Evolutionary conservation across 805 yeast species (phyloP), one percentile per base, ranked within the genome.

Genomic region (Myxozyma sirexii): DNA sequence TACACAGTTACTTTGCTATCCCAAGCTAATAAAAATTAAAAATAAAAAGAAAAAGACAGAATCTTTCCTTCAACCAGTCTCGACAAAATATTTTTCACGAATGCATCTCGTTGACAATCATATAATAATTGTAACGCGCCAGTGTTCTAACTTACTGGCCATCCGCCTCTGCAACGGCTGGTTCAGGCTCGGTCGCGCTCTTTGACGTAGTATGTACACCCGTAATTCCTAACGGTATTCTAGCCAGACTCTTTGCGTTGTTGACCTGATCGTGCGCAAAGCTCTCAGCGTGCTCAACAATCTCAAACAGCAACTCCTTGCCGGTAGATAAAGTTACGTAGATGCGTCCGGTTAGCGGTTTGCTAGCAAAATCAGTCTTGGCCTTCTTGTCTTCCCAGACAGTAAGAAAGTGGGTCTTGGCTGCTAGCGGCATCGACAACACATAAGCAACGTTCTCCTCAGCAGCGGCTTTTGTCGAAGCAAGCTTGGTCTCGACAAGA

Each of bases 341-440:
- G 46, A 62, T 7, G 7, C 53, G 52, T 1, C 59, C 57, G n/a
- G 62, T 39, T 39, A 60, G n/a, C 13, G 66, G 59, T 47, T 54
- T 47, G 31, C 39, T 39, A 27, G 33, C 42, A 31, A 57, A n/a
- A 27, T 62, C 64, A 3, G 60, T 49, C 43, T 47, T 56, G 6
- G 62, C 48, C 49, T 48, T 53, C 41, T 62, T 62, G 43, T 62
- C 66, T 24, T 51, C 47, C 61, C 61, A 62, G 29, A 62, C 59
- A 12, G 66, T 37, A 13, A 62, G n/a, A n/a, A 60, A 45, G 47
- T 60, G 66, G 2, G 60, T 23, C 48, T 29, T 53, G 24, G 66
- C 66, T 2, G 64, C 49, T 3, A 24, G 31, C 5, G 66, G 66
- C 10, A 59, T 33, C n/a, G 61, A 19, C 21, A 60, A 33, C 49